Base-by-base conservation (phyloP, 2,329 filamentous ascomycete species). In the Neoascochyta sp. region DNA sequence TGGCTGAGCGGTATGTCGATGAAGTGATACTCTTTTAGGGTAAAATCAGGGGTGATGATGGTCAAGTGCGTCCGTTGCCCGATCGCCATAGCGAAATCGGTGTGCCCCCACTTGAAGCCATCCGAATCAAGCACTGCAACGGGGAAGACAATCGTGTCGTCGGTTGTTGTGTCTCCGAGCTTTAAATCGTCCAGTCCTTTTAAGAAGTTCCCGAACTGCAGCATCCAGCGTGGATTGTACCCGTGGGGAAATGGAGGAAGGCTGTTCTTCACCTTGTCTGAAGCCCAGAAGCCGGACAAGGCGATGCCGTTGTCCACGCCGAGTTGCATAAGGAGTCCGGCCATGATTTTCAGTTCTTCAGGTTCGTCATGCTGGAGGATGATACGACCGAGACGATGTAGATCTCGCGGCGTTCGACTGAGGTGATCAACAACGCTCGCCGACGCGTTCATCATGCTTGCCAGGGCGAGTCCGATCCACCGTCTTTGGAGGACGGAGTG, bases 381-480 rank as follows among this genome's bases (percentile, higher is more conserved):
- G 17, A 57, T 27, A 0, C 46, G 24, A 12, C 60, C 59, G 11
- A 63, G 26, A 3, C 33, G 24, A 15, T 36, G 28, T 8, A 55
- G 22, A 9, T 32, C 34, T 8, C 37, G 21, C n/a, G 29, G 12
- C 13, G 37, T 19, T 16, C 25, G 27, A 25, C 26, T 32, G 10
- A 60, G 27, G 16, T 47, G 42, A 5, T 43, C 24, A 11, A 36
- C 36, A 10, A 54, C 45, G 13, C 25, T 17, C 6, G 33, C 17
- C 14, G 44, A 52, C 5, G 34, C 34, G 22, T 41, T 29, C 12
- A 62, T 38, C 41, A 60, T 52, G 7, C 37, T 47, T 17, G 35
- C 35, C n/a, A 62, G 39, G n/a, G 47, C 40, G 3, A 62, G 27
- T 9, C 58, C 58, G 25, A 49, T 32, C 55, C 56, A 62, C 48